Evolutionary conservation across 495 filamentous ascomycete genomes (phyloP).

Genomic region (Recurvomyces mirabilis): DNA sequence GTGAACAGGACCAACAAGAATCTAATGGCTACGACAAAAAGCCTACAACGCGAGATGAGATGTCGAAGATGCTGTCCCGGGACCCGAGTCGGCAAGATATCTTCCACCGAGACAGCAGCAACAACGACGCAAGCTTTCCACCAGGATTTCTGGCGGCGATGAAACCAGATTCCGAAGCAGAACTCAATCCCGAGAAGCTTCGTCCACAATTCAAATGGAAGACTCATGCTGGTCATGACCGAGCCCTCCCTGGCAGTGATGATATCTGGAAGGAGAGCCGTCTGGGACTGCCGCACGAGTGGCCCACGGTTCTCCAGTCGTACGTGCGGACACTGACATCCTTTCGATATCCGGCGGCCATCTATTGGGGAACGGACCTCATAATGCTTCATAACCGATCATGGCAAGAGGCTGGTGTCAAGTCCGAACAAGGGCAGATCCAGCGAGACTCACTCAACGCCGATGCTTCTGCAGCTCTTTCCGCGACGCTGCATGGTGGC

Average conservation of each 20-base stretch:
- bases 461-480: conserved; percentile 17
- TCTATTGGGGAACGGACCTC: conserved; percentile 27
- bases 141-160: too few species aligned
- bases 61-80: too few species aligned
- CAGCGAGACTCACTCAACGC: conserved; percentile 14
- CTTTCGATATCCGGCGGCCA: conserved; percentile 24
- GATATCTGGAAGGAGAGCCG: conserved; percentile 8
- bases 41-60: too few species aligned
- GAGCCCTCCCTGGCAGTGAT: background rate
- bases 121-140: too few species aligned
- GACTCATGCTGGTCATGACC: too few species aligned
- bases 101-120: too few species aligned
- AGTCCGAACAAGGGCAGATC: conserved; percentile 8
- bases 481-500: conserved; percentile 14
- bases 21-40: too few species aligned
- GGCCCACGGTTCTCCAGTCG: conserved; percentile 22
- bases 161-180: too few species aligned
- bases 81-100: too few species aligned
- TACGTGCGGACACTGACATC: conserved; percentile 22
- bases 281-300: conserved; percentile 22
- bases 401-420: conserved; percentile 19
- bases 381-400: conserved; percentile 23
- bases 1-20: too few species aligned
- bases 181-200: too few species aligned
- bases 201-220: too few species aligned